These are phyloP conservation scores for Botryotinia narcissicola DNA, from an alignment of 2,329 filamentous ascomycete genomes.

Conservation along the genomic window DNA sequence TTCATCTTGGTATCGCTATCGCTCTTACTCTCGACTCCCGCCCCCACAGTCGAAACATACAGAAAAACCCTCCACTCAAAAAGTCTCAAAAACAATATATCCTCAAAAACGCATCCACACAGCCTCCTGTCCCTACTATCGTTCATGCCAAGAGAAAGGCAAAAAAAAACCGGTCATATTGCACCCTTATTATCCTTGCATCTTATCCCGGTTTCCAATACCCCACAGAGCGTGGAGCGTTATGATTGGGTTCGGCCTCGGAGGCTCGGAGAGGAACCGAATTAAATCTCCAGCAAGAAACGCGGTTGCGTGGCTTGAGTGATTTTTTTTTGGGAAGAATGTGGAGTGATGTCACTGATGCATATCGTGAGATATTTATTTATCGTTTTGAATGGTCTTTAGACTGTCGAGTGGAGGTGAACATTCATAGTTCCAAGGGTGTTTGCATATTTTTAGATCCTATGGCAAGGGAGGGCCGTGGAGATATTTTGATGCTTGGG, in stretches of 20 bases:
- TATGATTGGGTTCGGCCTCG: conserved; percentile 2
- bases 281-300: background rate
- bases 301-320: background rate
- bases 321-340: background rate
- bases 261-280: background rate
- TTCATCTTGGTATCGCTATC: background rate
- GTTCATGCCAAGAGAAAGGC: background rate
- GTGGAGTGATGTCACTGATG: conserved; percentile 5
- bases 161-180: background rate
- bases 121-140: conserved; percentile 5
- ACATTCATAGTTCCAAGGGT: background rate
- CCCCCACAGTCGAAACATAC: background rate
- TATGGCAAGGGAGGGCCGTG: background rate
- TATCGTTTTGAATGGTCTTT: background rate
- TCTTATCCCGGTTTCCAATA: background rate
- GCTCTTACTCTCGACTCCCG: background rate
- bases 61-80: background rate
- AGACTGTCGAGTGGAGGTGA: background rate
- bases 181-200: conserved; percentile 4
- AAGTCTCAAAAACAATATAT: background rate
- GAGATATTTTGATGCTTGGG: background rate
- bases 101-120: conserved; percentile 8
- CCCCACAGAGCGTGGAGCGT: conserved; percentile 4
- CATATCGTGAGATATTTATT: conserved; percentile 1
- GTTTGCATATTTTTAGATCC: background rate